Conservation (phyloP, 768 basidiomycete genomes). For the Lactarius deliciosus region DNA sequence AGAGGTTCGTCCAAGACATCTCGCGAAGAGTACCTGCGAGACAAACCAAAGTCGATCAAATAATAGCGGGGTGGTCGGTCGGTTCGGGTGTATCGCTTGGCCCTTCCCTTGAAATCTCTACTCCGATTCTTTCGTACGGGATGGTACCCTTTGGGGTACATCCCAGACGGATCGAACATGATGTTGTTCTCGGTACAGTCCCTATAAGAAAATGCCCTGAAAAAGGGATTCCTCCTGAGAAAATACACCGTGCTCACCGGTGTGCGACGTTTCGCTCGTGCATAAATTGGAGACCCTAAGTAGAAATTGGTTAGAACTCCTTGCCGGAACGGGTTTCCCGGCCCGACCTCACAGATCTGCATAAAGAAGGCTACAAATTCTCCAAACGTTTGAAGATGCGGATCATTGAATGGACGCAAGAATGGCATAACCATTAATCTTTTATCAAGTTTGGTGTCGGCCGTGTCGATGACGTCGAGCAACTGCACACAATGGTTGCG, state of each 20-base stretch:
- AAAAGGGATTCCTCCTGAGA: neutral
- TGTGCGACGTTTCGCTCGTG: constrained; percentile 19
- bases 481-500: constrained; percentile 29
- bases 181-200: constrained; percentile 24
- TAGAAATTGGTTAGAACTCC: neutral
- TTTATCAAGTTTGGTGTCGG: constrained; percentile 4
- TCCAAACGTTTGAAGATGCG: constrained; percentile 27
- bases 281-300: constrained; percentile 20
- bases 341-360: constrained; percentile 22
- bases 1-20: constrained; percentile 24
- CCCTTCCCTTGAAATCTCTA: constrained; percentile 10
- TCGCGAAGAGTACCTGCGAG: constrained; percentile 26
- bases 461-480: constrained; percentile 20
- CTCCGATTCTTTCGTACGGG: constrained; percentile 7
- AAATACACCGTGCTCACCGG: neutral
- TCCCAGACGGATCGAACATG: constrained; percentile 21
- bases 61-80: constrained; percentile 32
- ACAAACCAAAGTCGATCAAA: constrained; percentile 36
- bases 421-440: constrained; percentile 29
- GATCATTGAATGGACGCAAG: constrained; percentile 26
- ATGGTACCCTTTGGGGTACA: constrained; percentile 22
- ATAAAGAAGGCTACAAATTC: constrained; percentile 29
- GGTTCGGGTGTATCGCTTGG: constrained; percentile 31
- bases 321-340: neutral
- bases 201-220: neutral